Evolutionary conservation across 306 rosid genomes (phyloP).

Genomic region (Acacia confusa): DNA sequence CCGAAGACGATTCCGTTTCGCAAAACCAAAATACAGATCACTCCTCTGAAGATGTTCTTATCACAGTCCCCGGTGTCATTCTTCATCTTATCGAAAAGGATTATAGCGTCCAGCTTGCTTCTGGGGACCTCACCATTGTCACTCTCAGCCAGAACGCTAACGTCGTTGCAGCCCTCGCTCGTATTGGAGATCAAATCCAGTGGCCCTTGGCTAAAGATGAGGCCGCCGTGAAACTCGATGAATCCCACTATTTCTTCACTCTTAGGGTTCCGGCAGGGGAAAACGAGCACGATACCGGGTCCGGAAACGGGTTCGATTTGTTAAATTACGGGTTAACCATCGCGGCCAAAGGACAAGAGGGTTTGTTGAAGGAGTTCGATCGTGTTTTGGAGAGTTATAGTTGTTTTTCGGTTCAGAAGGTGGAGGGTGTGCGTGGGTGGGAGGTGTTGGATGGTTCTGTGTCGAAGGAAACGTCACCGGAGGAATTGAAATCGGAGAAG

Average conservation of each 20-base stretch:
- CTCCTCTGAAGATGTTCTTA: slow-evolving; percentile 51
- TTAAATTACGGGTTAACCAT: slow-evolving; percentile 76
- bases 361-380: slow-evolving; percentile 55
- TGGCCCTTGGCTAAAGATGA: slow-evolving; percentile 90
- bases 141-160: slow-evolving; percentile 51
- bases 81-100: slow-evolving; percentile 73
- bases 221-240: slow-evolving; percentile 71
- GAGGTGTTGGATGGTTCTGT: slow-evolving; percentile 56
- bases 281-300: neutral
- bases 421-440: slow-evolving; percentile 46
- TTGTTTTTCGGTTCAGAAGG: slow-evolving; percentile 57
- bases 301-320: slow-evolving; percentile 33
- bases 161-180: slow-evolving; percentile 68
- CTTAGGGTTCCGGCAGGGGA: slow-evolving; percentile 48
- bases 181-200: slow-evolving; percentile 61
- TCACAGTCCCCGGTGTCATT: slow-evolving; percentile 60
- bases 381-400: slow-evolving; percentile 59
- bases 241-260: slow-evolving; percentile 74
- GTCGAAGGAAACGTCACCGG: slow-evolving; percentile 50
- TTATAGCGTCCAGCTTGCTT: slow-evolving; percentile 72
- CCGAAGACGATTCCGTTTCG: slow-evolving; percentile 31
- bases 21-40: neutral
- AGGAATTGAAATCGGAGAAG: slow-evolving; percentile 43
- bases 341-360: slow-evolving; percentile 57
- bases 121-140: slow-evolving; percentile 64